Evolutionary conservation across 1,139 yeast genomes (phyloP), one percentile per base, ranked within the genome.

Genomic region (Arxiozyma slooffiae): DNA sequence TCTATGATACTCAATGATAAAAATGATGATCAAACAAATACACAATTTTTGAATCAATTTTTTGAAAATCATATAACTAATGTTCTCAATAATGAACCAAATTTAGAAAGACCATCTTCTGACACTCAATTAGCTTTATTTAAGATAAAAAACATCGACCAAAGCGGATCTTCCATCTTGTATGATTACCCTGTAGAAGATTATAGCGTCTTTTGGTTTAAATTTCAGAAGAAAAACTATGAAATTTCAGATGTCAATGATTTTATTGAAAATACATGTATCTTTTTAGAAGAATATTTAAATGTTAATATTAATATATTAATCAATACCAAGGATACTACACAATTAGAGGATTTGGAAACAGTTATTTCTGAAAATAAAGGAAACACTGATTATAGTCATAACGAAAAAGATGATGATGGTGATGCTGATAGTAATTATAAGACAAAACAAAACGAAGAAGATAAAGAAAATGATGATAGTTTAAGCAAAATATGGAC

Each of bases 401-500:
- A n/a, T n/a, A n/a, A n/a, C n/a, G n/a, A n/a, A n/a, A n/a, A n/a
- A n/a, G 14, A 24, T 5, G 16, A n/a, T 18, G 41, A 34, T 14
- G 5, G 4, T 38, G 23, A 43, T 11, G 14, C 42, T 44, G 16
- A 44, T 16, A 24, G 34, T 36, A 39, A 44, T 44, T 23, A 24
- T 17, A 46, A 53, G 36, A 44, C 43, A 11, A 24, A 44, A 11
- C 46, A 50, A 17, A 43, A 50, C 21, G 51, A 49, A 11, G 44
- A 50, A 49, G n/a, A n/a, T n/a, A n/a, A n/a, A 8, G 55, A 60
- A 48, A 52, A 51, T n/a, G 64, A 60, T 41, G 64, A 60, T 43
- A 50, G 52, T 9, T 47, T 62, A 44, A 66, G 68, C 53, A 49
- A 56, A 26, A 53, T 56, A 26, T 67, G 69, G 69, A 67, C 70